Base-by-base conservation (phyloP, 2,329 filamentous ascomycete genomes). In the Colletotrichum aenigma region DNA sequence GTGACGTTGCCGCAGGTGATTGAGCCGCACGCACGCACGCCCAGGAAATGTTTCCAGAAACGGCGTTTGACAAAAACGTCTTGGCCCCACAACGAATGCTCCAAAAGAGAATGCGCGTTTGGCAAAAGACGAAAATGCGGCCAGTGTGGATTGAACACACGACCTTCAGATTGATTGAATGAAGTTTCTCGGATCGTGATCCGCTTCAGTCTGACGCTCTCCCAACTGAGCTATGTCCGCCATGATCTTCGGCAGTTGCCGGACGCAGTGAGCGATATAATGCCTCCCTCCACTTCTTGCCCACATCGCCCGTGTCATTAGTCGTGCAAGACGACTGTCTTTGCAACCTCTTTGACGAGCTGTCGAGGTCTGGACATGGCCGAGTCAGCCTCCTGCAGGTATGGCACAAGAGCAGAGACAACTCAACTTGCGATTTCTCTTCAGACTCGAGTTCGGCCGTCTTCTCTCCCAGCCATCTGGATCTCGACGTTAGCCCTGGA, bases 141-240 rank as follows among this genome's bases (percentile, higher is more conserved):
- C 70, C 73, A 75, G 73, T 75, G 73, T 75, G 73, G 73, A 75
- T 75, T 75, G 73, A 75, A 75, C 73, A 75, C 72, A 74, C 71
- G 72, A 75, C 72, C 72, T 75, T 75, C 72, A 75, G 72, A 71
- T 75, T 36, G 69, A 72, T 65, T 36, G 73, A 75, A 24, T 75
- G 73, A 75, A 75, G 73, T 75, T 65, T 65, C 7, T 13, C 48
- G 64, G 73, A 65, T n/a, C 2, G 0, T 9, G 3, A 32, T 55
- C 73, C 73, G 70, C 73, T 75, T 75, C 70, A 75, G 73, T 75
- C 73, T 75, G 73, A 75, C 73, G 73, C 73, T 73, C 73, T 75
- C 73, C 73, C 70, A 75, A 75, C 73, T 75, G 73, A 75, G 73
- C 73, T 75, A 75, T 75, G 73, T 73, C 73, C 70, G 73, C 73